Base-by-base conservation (phyloP, 1,284 basidiomycete species). In the Ganoderma resinaceum region DNA sequence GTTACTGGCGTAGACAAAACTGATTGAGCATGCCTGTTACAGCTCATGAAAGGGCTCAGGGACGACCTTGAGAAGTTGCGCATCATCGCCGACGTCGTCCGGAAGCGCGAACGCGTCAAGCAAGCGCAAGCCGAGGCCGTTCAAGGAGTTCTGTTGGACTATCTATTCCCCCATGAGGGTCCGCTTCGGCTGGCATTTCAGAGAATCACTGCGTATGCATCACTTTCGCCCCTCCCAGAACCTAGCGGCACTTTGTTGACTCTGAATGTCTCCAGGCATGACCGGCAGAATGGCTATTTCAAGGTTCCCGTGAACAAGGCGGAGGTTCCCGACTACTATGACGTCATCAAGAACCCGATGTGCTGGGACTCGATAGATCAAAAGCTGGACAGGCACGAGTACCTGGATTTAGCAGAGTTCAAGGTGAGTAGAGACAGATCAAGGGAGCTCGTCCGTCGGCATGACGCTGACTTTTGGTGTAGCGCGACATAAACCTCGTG, bases 261-360 rank as follows among this genome's bases (percentile, higher is more conserved):
- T 3, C 72, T 37, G 67, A 57, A 55, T 43, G 37, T 3, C n/a
- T 60, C 55, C 76, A 98, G 95, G 6, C 79, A 89, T 68, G 97
- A 98, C 78, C 87, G 88, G 23, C 81, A 87, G 8, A 89, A 90
- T 26, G n/a, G 35, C 37, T 86, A 91, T 68, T 98, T 97, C 81
- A 87, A 90, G 70, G 87, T 91, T 69, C 95, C 95, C 0, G 95
- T 98, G n/a, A 92, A 88, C 35, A 87, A 84, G 65, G 79, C 79
- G 0, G 91, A 95, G 49, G 95, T 96, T 0, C 96, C 97, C 0
- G 97, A 99, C 78, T 99, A 99, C 79, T 94, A 92, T 76, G 92
- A 96, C 62, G 83, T 98, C 62, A 86, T 99, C 78, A 88, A 92
- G 76, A 83, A 86, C 12, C 97, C 97, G 0, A 98, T 98, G 94